Evolutionary conservation across 2,329 filamentous ascomycete species (phyloP).

Genomic region (Chrysosporium keratinophilum): DNA sequence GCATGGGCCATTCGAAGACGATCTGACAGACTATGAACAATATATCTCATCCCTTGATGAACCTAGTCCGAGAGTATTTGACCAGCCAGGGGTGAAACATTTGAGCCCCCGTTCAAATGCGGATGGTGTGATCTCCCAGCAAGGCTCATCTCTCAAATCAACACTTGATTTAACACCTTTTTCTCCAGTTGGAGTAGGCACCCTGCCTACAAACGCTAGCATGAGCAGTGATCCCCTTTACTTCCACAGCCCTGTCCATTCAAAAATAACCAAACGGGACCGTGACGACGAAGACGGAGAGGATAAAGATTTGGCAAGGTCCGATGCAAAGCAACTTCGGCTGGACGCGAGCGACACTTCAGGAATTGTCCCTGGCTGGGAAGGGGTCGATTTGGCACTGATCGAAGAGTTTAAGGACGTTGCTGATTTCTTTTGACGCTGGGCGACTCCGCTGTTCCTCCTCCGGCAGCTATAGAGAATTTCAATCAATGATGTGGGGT

Average conservation of each 20-base stretch:
- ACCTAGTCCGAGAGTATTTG: neutral
- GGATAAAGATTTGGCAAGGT: neutral
- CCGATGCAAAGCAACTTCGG: neutral
- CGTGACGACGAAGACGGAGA: constrained; percentile 2
- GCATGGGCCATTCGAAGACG: neutral
- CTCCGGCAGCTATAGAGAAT: neutral
- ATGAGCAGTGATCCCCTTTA: constrained; percentile 12
- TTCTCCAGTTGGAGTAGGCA: neutral
- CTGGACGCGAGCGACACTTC: neutral
- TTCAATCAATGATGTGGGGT: neutral
- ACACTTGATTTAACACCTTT: neutral
- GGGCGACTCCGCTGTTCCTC: neutral
- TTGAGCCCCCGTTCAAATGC: neutral
- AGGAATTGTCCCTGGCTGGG: constrained; percentile 21
- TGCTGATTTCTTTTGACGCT: constrained; percentile 30
- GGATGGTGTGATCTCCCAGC: neutral
- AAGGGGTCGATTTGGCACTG: constrained; percentile 30
- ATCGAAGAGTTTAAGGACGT: constrained; percentile 34
- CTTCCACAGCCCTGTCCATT: constrained; percentile 5
- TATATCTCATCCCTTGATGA: constrained; percentile 1
- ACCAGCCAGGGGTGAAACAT: neutral
- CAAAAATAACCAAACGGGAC: neutral
- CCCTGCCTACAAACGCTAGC: neutral
- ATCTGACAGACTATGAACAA: constrained; percentile 11
- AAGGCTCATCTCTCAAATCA: neutral